Percentiles rank a stretch among this genome's conserved stretches.
These are phyloP conservation scores for Tolypocladium ophioglossoides DNA, from an alignment of 2,329 filamentous ascomycete genomes.

Conservation along the genomic window DNA sequence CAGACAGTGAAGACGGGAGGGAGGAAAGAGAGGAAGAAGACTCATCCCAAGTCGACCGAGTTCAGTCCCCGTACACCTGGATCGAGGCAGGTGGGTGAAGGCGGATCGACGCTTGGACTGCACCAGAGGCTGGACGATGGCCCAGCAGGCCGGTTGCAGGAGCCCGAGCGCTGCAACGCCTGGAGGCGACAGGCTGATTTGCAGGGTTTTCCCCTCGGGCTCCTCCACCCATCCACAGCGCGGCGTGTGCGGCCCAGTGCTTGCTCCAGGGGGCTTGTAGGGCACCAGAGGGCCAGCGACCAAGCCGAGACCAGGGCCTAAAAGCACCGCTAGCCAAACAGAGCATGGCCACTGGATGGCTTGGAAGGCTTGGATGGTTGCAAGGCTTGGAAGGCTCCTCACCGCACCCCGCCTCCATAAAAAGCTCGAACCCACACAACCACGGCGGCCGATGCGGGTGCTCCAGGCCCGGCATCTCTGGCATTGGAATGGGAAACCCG, in stretches of 20 bases:
- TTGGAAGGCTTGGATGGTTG: too few relatives aligned
- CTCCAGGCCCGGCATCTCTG: not conserved
- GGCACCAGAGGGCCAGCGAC: not conserved
- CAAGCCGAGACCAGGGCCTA: not conserved
- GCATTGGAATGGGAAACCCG: not conserved
- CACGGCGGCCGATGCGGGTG: not conserved
- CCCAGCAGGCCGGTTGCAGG: conserved; percentile 6
- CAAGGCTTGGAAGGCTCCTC: not conserved
- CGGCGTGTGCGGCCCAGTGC: not conserved
- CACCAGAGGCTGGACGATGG: conserved; percentile 1
- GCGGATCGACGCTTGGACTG: conserved; percentile 4
- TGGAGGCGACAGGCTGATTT: not conserved
- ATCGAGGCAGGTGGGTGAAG: conserved; percentile 1
- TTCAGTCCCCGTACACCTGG: not conserved
- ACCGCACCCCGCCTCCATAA: not conserved
- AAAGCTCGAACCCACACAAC: not conserved
- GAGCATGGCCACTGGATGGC: not conserved
- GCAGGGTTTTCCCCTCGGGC: not conserved
- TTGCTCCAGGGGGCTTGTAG: not conserved
- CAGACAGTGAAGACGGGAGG: conserved; percentile 4
- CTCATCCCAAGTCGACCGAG: not conserved
- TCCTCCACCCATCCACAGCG: not conserved
- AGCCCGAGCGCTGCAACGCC: not conserved
- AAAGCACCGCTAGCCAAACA: not conserved
- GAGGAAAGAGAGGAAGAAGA: conserved; percentile 2